Evolutionary conservation across 2,329 filamentous ascomycete species (phyloP), one percentile per base, ranked within the genome.

Genomic region (Nannizziopsis arthrosporioides): DNA sequence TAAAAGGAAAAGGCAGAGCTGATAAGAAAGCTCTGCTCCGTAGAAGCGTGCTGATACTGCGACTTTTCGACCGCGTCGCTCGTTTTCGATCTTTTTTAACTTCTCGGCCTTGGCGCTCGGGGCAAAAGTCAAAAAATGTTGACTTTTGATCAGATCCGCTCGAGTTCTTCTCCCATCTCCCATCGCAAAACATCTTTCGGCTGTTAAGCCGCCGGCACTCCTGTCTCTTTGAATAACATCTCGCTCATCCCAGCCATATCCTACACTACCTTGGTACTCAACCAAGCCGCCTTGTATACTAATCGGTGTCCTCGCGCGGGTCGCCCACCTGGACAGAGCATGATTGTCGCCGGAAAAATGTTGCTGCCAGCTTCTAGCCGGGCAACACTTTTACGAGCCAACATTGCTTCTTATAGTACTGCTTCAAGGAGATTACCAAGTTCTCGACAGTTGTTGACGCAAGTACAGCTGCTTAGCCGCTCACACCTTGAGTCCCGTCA

Each of bases 301-400:
- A 27, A 27, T 4, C 22, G 22, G 22, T 27, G 22, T 27, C 22
- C 22, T 27, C 22, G 4, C 22, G 22, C 22, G 3, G 7, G 18
- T 10, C 18, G 18, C 11, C 5, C 17, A 6, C 31, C 37, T 43
- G 32, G 53, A 47, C 48, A 60, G 57, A 66, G 61, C 56, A 69
- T 69, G 66, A 63, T 69, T 56, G 59, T 60, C 47, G 56, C 65
- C 55, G 57, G 56, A 22, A 67, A 57, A 55, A 59, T 65, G 40
- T 45, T 50, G 41, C 51, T 54, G 60, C 59, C 63, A 44, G 60
- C 59, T 51, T 61, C 62, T 56, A 61, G 61, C 52, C 64, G 64
- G 56, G 61, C 61, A 57, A 63, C 59, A 54, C 60, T 63, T 47
- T 51, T 65, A 53, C 61, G 63, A 57, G 62, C 63, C 45, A 57